These are phyloP conservation scores for Plenodomus lindquistii DNA, from an alignment of 2,329 filamentous ascomycete genomes.

Conservation along the genomic window DNA sequence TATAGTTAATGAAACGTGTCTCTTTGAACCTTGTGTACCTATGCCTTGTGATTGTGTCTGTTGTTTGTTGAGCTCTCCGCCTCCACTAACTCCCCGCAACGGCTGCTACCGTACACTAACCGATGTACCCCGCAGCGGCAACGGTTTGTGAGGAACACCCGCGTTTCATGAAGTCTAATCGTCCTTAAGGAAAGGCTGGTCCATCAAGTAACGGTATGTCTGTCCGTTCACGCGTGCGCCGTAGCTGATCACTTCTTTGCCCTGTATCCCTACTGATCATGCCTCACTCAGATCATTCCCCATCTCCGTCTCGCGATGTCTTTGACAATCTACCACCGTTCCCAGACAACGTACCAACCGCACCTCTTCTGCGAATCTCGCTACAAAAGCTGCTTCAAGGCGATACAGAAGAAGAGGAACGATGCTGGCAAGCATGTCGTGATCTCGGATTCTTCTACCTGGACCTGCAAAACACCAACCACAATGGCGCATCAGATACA, in stretches of 20 bases:
- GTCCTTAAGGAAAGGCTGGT: no score
- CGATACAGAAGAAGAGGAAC: slow-evolving; percentile 41
- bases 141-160: not conserved
- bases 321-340: slow-evolving; percentile 48
- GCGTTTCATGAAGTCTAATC: not conserved
- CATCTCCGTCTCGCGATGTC: slow-evolving; percentile 10
- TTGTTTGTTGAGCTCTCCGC: not conserved
- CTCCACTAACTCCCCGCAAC: no score
- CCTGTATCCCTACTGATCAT: slow-evolving; percentile 8
- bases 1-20: slow-evolving; percentile 45
- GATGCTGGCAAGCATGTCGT: slow-evolving; percentile 48
- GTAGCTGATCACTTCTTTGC: not conserved
- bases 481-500: not conserved
- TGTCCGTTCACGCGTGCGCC: not conserved
- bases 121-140: no score
- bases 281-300: slow-evolving; percentile 26
- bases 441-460: slow-evolving; percentile 63
- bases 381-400: slow-evolving; percentile 44
- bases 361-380: slow-evolving; percentile 48
- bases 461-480: slow-evolving; percentile 44
- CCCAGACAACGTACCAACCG: slow-evolving; percentile 46
- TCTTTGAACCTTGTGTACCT: slow-evolving; percentile 9
- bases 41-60: slow-evolving; percentile 2
- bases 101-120: no score
- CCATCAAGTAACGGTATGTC: not conserved